Evolutionary conservation across 2,329 filamentous ascomycete species (phyloP).

Genomic region (Fusarium haematococcum): DNA sequence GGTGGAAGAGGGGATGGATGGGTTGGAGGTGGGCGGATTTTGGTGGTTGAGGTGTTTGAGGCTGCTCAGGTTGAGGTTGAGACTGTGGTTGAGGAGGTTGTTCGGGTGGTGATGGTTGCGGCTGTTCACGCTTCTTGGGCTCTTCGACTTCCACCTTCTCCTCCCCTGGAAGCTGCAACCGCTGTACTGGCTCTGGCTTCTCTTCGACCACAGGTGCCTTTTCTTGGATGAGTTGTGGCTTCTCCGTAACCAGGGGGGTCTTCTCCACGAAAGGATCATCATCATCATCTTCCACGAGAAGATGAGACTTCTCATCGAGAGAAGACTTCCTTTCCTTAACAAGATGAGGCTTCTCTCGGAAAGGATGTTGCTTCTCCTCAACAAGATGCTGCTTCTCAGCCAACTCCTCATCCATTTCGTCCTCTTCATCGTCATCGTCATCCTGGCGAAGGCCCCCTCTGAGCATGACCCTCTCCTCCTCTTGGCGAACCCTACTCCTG

Average conservation of each 20-base stretch:
- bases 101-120: slow-evolving; percentile 8
- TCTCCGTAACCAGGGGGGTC: slow-evolving; percentile 3
- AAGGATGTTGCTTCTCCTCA: slow-evolving; percentile 3
- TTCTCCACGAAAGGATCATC: slow-evolving; percentile 7
- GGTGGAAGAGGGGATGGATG: slow-evolving; percentile 36
- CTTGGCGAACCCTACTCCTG: not conserved
- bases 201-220: slow-evolving; percentile 20
- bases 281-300: not conserved
- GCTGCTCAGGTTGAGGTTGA: not conserved
- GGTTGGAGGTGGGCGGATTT: slow-evolving; percentile 30
- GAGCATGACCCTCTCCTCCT: not conserved
- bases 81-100: slow-evolving; percentile 4
- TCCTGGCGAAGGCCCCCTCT: slow-evolving; percentile 4
- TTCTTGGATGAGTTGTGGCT: not conserved
- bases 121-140: slow-evolving; percentile 5
- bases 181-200: not conserved
- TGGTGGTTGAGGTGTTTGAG: slow-evolving; percentile 19
- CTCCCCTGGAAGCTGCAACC: not conserved
- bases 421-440: not conserved
- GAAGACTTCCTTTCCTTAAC: not conserved
- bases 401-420: slow-evolving; percentile 11
- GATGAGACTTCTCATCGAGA: not conserved
- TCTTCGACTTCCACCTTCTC: not conserved
- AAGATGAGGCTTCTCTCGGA: slow-evolving; percentile 12
- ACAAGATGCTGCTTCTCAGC: slow-evolving; percentile 24